Evolutionary conservation across 768 basidiomycete genomes (phyloP), one percentile per base, ranked within the genome.

Genomic region (Tubosaeta brunneosetosa): DNA sequence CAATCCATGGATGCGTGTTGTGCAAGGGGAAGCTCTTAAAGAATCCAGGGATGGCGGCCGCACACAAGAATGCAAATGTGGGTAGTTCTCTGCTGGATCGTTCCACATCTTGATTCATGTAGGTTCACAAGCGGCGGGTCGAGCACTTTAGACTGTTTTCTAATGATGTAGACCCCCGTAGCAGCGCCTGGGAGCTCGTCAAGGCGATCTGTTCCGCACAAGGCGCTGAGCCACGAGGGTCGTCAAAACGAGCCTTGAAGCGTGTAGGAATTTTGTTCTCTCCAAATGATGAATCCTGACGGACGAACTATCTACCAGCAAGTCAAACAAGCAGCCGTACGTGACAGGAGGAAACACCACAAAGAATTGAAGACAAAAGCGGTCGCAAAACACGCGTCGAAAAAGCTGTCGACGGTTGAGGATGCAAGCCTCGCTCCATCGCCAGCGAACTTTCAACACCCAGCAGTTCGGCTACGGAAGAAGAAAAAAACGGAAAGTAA

Each of bases 11-110:
- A 9, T 91, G 89, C 64, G 74, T 83, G 8, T 62, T 86, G 6
- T 91, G 89, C 66, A 87, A 85, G 11, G 83, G 82, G 36, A 91
- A 88, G 63, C 62, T 76, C n/a, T 74, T 91, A 37, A 88, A 88
- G 63, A 77, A 78, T 44, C 48, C 57, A 9, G 73, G 72, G 46
- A 82, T 85, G 81, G 71, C 78, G 33, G 69, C 74, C 51, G 67
- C 77, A 13, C 89, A 91, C 66, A 73, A 71, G 52, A 71, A 70
- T 10, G 86, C 88, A 32, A 81, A 77, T 68, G 89, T 81, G 77
- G 69, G 83, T 79, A 68, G 60, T 64, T 47, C 22, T 22, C 22
- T 22, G 22, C 22, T 22, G 22, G 22, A 22, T 22, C 3, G 22
- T 22, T 22, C 22, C 22, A 22, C 3, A 22, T 22, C 22, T 22